These are phyloP conservation scores for Pontederia crassipes DNA, from an alignment of 176 grass and related monocot species.

Conservation along the genomic window DNA sequence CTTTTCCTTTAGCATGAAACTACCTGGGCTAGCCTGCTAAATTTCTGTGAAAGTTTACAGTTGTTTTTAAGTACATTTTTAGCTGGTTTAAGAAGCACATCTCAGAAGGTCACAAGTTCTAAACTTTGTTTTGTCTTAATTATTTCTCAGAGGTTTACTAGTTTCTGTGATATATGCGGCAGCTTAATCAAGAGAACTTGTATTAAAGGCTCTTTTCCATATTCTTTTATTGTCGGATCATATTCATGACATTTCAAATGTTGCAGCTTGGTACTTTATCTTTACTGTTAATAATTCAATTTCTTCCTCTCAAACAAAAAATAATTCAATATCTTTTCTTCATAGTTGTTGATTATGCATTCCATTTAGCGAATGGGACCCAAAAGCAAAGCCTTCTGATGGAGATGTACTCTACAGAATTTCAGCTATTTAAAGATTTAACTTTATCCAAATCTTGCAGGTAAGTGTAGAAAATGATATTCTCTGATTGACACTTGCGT, in stretches of 20 bases:
- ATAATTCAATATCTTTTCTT: slow-evolving; percentile 1
- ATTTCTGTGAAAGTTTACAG: no score
- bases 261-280: not conserved
- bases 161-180: no score
- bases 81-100: no score
- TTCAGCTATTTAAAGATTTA: slow-evolving; percentile 82
- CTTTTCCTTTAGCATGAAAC: no score
- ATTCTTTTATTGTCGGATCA: no score
- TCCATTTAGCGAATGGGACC: slow-evolving; percentile 37
- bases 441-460: slow-evolving; percentile 50
- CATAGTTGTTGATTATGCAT: slow-evolving; percentile 79
- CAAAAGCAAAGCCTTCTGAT: slow-evolving; percentile 74
- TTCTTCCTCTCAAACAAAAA: not conserved
- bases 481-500: slow-evolving; percentile 2
- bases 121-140: no score
- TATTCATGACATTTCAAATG: not conserved
- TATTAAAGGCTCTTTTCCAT: not conserved
- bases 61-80: no score
- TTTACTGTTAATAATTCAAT: slow-evolving; percentile 8
- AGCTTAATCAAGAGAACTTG: no score
- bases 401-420: slow-evolving; percentile 89
- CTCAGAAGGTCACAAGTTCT: no score
- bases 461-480: slow-evolving; percentile 17
- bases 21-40: no score
- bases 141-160: no score